A percentile compares a stretch with the other conserved stretches of the same genome.
Evolutionary conservation across 225 moss, liverwort and hornwort species (phyloP).

Genomic region (Lunularia cruciata): DNA sequence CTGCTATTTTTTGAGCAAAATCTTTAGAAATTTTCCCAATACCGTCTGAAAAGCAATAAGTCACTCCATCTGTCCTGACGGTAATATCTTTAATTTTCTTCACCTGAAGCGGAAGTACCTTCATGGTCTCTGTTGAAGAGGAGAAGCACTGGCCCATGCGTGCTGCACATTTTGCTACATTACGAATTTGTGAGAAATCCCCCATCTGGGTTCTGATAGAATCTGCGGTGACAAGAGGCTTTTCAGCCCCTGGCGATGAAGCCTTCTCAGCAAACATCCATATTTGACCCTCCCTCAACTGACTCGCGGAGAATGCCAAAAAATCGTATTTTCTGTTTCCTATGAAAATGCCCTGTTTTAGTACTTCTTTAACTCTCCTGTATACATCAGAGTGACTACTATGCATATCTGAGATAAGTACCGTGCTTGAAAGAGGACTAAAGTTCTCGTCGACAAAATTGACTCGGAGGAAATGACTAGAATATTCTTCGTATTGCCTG

Average conservation of each 20-base stretch:
- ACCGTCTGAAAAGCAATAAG: conserved; percentile 91
- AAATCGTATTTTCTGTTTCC: conserved; percentile 64
- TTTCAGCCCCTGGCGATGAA: background rate
- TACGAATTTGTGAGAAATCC: conserved; percentile 74
- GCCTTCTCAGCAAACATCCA: conserved; percentile 76
- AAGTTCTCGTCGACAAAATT: conserved; percentile 85
- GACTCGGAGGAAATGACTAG: conserved; percentile 71
- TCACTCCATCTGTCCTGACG: conserved; percentile 26
- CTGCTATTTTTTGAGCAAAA: conserved; percentile 62
- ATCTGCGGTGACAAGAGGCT: conserved; percentile 33
- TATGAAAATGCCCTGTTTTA: conserved; percentile 67
- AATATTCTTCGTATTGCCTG: conserved; percentile 40
- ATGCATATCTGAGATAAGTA: conserved; percentile 37
- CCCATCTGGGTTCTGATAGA: conserved; percentile 84
- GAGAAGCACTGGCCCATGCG: conserved; percentile 99
- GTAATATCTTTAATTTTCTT: conserved; percentile 65
- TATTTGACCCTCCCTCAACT: conserved; percentile 75
- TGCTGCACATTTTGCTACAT: conserved; percentile 91
- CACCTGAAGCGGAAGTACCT: conserved; percentile 66
- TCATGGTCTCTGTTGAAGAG: conserved; percentile 64
- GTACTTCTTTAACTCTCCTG: conserved; percentile 51
- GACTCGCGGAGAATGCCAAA: conserved; percentile 87
- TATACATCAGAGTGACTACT: conserved; percentile 57
- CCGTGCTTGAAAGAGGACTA: conserved; percentile 43
- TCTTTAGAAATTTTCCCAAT: conserved; percentile 82